Evolutionary conservation across 306 rosid genomes (phyloP).

Genomic region (Prunus davidiana): DNA sequence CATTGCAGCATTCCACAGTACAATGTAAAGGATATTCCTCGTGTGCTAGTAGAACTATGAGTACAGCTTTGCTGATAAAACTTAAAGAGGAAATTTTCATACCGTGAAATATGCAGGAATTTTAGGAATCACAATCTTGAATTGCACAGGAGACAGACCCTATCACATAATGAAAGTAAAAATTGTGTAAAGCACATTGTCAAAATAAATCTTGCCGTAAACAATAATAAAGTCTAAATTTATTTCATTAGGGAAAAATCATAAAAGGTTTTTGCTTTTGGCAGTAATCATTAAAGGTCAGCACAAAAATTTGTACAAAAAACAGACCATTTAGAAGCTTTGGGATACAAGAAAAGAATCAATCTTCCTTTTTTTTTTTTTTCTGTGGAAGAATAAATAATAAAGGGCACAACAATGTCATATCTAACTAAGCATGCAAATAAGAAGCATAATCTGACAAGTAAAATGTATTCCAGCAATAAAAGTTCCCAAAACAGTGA

Average conservation of each 20-base stretch:
- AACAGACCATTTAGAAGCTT: background rate
- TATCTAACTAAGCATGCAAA: background rate
- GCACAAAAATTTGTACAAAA: background rate
- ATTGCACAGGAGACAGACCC: constrained; percentile 64
- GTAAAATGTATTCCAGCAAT: background rate
- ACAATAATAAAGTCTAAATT: background rate
- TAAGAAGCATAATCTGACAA: background rate
- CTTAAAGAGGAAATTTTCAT: constrained; percentile 8
- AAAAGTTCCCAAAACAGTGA: background rate
- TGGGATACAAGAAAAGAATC: background rate
- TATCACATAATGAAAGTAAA: background rate
- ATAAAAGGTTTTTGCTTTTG: background rate
- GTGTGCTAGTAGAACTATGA: background rate
- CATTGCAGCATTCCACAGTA: background rate
- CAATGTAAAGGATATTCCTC: background rate
- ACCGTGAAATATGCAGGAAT: constrained; percentile 84
- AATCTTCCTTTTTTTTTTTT: background rate
- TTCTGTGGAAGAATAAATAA: background rate
- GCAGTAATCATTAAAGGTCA: background rate
- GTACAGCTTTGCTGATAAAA: constrained; percentile 8
- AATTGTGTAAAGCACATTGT: background rate
- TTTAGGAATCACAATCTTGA: constrained; percentile 62
- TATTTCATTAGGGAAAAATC: background rate
- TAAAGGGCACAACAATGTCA: background rate
- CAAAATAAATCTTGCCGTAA: background rate